Evolutionary conservation across 1,284 basidiomycete species (phyloP), one percentile per base, ranked within the genome.

Genomic region (Leccinum subspadiceum): DNA sequence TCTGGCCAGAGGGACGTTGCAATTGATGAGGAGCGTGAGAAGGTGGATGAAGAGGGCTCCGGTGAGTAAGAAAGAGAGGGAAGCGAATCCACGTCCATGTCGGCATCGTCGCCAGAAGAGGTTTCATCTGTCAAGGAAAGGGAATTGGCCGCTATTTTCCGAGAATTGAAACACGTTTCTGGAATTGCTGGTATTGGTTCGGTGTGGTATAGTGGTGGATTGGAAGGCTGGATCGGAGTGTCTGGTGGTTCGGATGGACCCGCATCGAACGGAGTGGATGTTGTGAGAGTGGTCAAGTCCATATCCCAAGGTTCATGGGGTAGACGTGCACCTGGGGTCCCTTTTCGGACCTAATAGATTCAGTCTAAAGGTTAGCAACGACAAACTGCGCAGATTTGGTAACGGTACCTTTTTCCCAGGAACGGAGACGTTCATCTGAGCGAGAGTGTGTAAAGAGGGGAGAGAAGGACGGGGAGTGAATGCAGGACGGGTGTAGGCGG

Each of bases 271-370:
- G 61, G 58, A 0, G 4, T 26, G 33, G 17, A 54, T 56, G 56
- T 54, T 4, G 54, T 15, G 54, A 59, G 58, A 46, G 63, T 26
- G 35, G 33, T 20, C 10, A 60, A 53, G 39, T 68, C 54, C 56
- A 76, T 62, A 46, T 84, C 76, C 85, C 85, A 87, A 50, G 85
- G 85, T 61, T 87, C 85, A 58, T 79, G 78, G 0, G 85, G 85
- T 20, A 87, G 73, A 2, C 76, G 74, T 13, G 85, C 85, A n/a
- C 85, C 85, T 7, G 84, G 81, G 10, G 76, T 79, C 8, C 85
- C 85, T 66, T 81, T 84, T 20, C 84, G 79, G 60, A 80, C 76
- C 85, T 86, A 20, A 44, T 44, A 20, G 9, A 53, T 52, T 35
- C 9, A 33, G 53, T 29, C 35, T 37, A 53, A 62, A 55, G 54